These are phyloP conservation scores for Adansonia gregorii DNA, from an alignment of 441 rosid species.

Conservation along the genomic window DNA sequence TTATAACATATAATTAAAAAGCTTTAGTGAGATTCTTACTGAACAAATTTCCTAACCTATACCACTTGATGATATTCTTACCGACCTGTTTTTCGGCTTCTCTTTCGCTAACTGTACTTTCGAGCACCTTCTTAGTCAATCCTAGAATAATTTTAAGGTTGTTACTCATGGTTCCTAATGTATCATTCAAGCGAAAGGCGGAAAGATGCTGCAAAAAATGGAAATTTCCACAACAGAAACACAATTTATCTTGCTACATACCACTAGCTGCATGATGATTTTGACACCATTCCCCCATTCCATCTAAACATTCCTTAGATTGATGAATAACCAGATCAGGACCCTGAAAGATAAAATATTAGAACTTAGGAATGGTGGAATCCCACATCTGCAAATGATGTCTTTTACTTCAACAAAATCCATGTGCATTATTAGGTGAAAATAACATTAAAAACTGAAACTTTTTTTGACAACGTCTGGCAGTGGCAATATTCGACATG, in stretches of 20 bases:
- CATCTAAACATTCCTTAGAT: slow-evolving; percentile 67
- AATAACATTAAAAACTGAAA: slow-evolving; percentile 3
- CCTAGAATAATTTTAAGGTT: slow-evolving; percentile 47
- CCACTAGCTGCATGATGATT: slow-evolving; percentile 89
- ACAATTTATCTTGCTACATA: slow-evolving; percentile 38
- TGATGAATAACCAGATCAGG: slow-evolving; percentile 91
- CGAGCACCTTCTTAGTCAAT: slow-evolving; percentile 73
- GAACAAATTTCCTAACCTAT: slow-evolving; percentile 60
- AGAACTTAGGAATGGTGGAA: slow-evolving; percentile 10
- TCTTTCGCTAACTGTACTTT: slow-evolving; percentile 65
- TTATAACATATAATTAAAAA: not conserved
- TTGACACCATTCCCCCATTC: slow-evolving; percentile 93
- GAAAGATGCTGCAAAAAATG: not conserved
- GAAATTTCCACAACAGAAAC: slow-evolving; percentile 7
- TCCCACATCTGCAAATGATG: slow-evolving; percentile 7
- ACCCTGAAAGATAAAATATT: slow-evolving; percentile 54
- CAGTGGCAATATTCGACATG: no score
- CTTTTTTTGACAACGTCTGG: not conserved
- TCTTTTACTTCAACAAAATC: slow-evolving; percentile 16
- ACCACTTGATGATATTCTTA: slow-evolving; percentile 20
- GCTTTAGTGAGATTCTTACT: slow-evolving; percentile 23
- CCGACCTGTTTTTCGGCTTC: slow-evolving; percentile 90
- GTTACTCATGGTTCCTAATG: slow-evolving; percentile 19
- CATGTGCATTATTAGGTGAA: not conserved
- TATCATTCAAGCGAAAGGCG: not conserved